Conservation (phyloP, 805 yeast species). For the Millerozyma miso region DNA sequence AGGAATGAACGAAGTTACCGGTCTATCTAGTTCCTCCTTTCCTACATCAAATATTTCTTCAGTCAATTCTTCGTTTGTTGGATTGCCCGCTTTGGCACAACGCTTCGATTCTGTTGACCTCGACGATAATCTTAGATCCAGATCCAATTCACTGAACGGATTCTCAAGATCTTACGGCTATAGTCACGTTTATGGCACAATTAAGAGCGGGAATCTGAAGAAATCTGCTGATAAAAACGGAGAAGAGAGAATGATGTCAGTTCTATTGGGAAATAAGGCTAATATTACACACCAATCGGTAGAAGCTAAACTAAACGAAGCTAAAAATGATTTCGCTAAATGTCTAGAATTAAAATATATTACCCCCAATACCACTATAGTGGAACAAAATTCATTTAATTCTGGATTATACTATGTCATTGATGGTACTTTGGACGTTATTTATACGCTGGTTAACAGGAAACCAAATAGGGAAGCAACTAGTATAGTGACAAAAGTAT, state of each 20-base stretch:
- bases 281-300: neutral
- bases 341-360: constrained; percentile 52
- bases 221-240: neutral
- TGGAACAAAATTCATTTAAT: constrained; percentile 60
- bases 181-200: constrained; percentile 21
- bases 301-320: constrained; percentile 43
- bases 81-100: constrained; percentile 20
- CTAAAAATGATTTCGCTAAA: constrained; percentile 57
- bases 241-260: neutral
- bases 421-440: constrained; percentile 71
- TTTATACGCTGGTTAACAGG: constrained; percentile 20
- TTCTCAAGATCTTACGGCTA: neutral
- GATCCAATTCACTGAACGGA: neutral
- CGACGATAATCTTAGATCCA: neutral
- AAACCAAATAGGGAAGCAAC: constrained; percentile 1
- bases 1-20: constrained; percentile 49
- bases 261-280: neutral
- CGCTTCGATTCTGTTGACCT: constrained; percentile 2
- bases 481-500: constrained; percentile 33
- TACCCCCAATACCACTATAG: constrained; percentile 51
- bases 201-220: constrained; percentile 16
- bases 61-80: constrained; percentile 26
- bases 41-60: constrained; percentile 14
- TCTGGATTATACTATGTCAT: constrained; percentile 79
- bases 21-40: constrained; percentile 15